Evolutionary conservation across 2,329 filamentous ascomycete species (phyloP), one percentile per base, ranked within the genome.

Genomic region (Truncatella angustata): DNA sequence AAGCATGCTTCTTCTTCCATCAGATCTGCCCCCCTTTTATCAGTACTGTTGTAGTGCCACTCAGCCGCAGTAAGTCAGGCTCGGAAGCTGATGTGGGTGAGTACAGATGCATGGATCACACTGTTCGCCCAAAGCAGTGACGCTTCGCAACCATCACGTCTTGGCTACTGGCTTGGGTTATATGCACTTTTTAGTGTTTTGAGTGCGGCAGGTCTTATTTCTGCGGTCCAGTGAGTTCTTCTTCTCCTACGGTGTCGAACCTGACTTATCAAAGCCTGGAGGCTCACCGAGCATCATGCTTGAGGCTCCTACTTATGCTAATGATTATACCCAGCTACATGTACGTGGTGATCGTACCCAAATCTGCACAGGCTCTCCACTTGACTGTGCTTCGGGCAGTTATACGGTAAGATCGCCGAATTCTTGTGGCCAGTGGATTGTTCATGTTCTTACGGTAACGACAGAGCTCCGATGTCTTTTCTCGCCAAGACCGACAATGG

Each of bases 381-480:
- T 36, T 36, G 45, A 36, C 45, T 49, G 32, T 49, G 45, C 45
- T 49, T 49, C 30, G 32, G 30, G 45, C 45, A 36, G 45, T 37
- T 36, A 49, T 49, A 37, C 28, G 45, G 45, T 49, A 36, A 49
- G 45, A 36, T 37, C 45, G 32, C 45, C 32, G 21, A 47, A 47
- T 47, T 47, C 44, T 47, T 47, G 44, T 47, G 30, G 44, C 44
- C 24, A 47, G 44, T 47, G 44, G 44, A 21, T 47, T 47, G 44
- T 47, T 47, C 44, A 47, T 47, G 44, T 47, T 47, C 44, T 47
- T 30, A 47, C 44, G 44, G 44, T 47, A 34, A 42, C 7, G 10
- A 23, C 20, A 55, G 50, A 30, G 58, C 58, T 18, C 58, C 58
- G 32, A 52, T 60, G 50, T 52, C 54, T 5, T 60, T 60, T 24